Conservation (phyloP, 2,329 filamentous ascomycete species). For the Aspergillus sojae region DNA sequence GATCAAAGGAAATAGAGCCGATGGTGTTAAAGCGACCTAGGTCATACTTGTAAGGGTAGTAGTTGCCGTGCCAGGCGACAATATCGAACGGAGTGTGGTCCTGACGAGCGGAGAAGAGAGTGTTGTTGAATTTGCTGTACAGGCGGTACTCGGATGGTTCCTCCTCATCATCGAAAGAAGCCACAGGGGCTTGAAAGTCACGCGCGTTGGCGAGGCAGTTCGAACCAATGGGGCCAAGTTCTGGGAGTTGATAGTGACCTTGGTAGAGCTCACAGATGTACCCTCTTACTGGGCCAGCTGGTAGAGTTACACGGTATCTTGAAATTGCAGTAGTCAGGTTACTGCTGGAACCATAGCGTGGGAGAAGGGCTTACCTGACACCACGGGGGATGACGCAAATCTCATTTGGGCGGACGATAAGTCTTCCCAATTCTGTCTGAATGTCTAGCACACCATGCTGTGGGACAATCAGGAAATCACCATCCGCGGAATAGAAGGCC, state of each 20-base stretch:
- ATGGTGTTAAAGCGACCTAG: constrained; percentile 76
- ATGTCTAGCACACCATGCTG: constrained; percentile 76
- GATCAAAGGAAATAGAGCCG: constrained; percentile 73
- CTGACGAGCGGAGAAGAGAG: constrained; percentile 67
- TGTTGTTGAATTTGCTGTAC: constrained; percentile 67
- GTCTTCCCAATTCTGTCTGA: constrained; percentile 72
- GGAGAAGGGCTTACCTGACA: constrained; percentile 50
- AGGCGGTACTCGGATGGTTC: constrained; percentile 55
- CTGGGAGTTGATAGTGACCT: constrained; percentile 71
- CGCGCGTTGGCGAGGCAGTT: constrained; percentile 74
- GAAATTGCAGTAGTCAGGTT: not conserved
- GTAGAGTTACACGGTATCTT: constrained; percentile 69
- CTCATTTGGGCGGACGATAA: constrained; percentile 77
- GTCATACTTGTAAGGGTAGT: constrained; percentile 82
- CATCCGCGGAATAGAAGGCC: constrained; percentile 83
- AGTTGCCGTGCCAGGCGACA: constrained; percentile 79
- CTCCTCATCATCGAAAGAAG: constrained; percentile 66
- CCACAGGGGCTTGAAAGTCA: constrained; percentile 75
- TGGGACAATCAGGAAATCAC: constrained; percentile 74
- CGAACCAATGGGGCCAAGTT: constrained; percentile 72
- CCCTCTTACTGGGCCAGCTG: constrained; percentile 64
- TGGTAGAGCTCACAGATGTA: constrained; percentile 77
- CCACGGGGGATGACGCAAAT: constrained; percentile 76
- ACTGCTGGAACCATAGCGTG: not conserved
- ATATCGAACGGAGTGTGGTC: constrained; percentile 76